These are phyloP conservation scores for Mortierella claussenii DNA, from an alignment of 192 early-diverging fungal genomes.

Conservation along the genomic window DNA sequence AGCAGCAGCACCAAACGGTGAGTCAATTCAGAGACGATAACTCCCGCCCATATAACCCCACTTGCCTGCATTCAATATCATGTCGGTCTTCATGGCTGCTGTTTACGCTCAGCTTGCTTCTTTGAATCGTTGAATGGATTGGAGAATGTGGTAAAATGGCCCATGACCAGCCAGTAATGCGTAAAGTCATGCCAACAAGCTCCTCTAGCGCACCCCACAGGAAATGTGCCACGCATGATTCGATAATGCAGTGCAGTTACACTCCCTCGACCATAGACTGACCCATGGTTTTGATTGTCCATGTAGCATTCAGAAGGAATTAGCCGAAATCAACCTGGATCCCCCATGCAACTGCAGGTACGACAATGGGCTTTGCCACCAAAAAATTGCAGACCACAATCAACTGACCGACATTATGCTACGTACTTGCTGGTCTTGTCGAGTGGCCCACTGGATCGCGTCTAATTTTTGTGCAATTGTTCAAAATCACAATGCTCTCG, in stretches of 20 bases:
- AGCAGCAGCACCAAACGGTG: slow-evolving; percentile 51
- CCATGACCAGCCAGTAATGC: not conserved
- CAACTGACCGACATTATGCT: no score
- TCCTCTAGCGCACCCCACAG: not conserved
- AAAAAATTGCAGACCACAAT: not conserved
- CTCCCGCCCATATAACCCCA: no score
- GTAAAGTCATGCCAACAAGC: not conserved
- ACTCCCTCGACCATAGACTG: not conserved
- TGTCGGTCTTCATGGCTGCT: no score
- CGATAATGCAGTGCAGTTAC: slow-evolving; percentile 5
- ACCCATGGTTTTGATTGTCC: not conserved
- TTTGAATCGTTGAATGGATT: no score
- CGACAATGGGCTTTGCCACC: not conserved
- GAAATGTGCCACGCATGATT: slow-evolving; percentile 1
- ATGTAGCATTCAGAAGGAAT: slow-evolving; percentile 93
- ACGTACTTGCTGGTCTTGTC: not conserved
- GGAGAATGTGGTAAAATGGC: not conserved
- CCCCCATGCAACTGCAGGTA: slow-evolving; percentile 93
- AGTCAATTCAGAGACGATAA: not conserved
- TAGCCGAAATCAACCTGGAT: slow-evolving; percentile 95
- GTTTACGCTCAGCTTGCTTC: no score
- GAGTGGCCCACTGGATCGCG: not conserved
- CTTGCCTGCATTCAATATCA: no score
- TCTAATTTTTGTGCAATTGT: no score
- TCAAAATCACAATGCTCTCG: no score